Percentiles rank a stretch among this genome's conserved stretches.
phyloP scores from a whole-genome alignment of 495 filamentous ascomycete genomes.

The Saxophila tyrrhenica region DNA sequence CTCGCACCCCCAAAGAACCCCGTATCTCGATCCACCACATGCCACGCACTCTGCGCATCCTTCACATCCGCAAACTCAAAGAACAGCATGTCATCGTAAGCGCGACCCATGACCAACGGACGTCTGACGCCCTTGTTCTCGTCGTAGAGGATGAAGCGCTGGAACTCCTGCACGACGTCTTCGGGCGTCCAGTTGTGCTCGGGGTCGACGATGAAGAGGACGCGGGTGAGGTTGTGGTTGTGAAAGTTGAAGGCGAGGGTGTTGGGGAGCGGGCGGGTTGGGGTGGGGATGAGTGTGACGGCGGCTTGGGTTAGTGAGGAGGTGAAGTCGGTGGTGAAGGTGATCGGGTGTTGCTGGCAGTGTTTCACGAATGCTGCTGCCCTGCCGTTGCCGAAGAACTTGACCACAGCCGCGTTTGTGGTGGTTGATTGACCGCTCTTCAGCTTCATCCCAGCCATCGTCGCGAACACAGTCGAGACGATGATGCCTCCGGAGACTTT shows the following conservation, averaged over 20 bases:
- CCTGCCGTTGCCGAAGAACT: not conserved
- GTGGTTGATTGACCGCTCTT: no score
- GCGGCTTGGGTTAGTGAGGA: not conserved
- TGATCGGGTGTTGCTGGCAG: not conserved
- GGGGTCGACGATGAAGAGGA: conserved; percentile 8
- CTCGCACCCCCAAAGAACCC: not conserved
- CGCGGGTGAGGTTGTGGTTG: conserved; percentile 1
- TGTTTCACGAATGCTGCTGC: not conserved
- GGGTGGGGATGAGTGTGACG: not conserved
- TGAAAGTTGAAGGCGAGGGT: not conserved
- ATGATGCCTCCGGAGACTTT: conserved; percentile 8
- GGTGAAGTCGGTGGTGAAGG: not conserved
- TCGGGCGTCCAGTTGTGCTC: not conserved
- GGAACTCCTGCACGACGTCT: not conserved
- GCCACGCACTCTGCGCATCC: conserved; percentile 2
- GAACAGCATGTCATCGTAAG: conserved; percentile 7
- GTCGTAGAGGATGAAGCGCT: not conserved
- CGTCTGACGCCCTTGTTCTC: not conserved
- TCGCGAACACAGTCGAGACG: not conserved
- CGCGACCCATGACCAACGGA: not conserved
- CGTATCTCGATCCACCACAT: not conserved
- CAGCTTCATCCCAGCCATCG: not conserved
- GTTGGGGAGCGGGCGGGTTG: not conserved
- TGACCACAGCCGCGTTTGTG: conserved; percentile 4
- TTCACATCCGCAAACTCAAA: conserved; percentile 12